Percentiles rank a stretch among this genome's conserved stretches.
phyloP scores from a whole-genome alignment of 257 asterid species.

The Forsythia suspensa region DNA sequence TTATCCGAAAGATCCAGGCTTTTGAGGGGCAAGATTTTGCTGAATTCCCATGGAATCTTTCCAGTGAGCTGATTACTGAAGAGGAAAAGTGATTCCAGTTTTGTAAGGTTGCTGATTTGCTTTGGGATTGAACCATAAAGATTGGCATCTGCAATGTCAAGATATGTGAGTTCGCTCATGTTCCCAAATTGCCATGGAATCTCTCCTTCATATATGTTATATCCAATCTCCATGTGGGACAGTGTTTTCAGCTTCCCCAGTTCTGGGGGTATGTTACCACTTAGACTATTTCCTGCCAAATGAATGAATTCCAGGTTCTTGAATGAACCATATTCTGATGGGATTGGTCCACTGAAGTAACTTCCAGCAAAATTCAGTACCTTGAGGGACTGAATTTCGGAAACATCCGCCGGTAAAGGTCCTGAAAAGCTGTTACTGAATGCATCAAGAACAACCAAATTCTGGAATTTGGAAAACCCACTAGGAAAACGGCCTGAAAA shows the following conservation, averaged over 20 bases:
- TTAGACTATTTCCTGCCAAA: constrained; percentile 78
- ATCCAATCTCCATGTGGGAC: constrained; percentile 95
- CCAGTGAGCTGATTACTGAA: constrained; percentile 74
- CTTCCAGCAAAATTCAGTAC: constrained; percentile 93
- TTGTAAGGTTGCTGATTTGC: constrained; percentile 66
- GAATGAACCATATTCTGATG: constrained; percentile 74
- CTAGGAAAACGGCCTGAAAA: constrained; percentile 85
- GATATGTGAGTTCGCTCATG: constrained; percentile 70
- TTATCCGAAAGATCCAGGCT: constrained; percentile 99
- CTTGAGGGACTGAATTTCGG: constrained; percentile 49
- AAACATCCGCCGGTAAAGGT: constrained; percentile 62
- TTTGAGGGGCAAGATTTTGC: constrained; percentile 53
- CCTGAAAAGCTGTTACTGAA: constrained; percentile 97
- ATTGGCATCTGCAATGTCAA: constrained; percentile 89
- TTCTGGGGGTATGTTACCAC: constrained; percentile 70
- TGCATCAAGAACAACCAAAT: constrained; percentile 78
- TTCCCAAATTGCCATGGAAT: constrained; percentile 93
- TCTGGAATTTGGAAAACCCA: constrained; percentile 57
- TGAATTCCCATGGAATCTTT: constrained; percentile 60
- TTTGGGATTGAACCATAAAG: constrained; percentile 78
- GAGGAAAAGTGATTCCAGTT: constrained; percentile 78
- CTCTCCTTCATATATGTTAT: constrained; percentile 69
- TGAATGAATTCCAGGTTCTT: constrained; percentile 69
- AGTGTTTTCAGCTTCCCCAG: constrained; percentile 60
- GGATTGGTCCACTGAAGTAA: constrained; percentile 85